These are phyloP conservation scores for Vigna mungo DNA, from an alignment of 306 rosid genomes.

Conservation along the genomic window DNA sequence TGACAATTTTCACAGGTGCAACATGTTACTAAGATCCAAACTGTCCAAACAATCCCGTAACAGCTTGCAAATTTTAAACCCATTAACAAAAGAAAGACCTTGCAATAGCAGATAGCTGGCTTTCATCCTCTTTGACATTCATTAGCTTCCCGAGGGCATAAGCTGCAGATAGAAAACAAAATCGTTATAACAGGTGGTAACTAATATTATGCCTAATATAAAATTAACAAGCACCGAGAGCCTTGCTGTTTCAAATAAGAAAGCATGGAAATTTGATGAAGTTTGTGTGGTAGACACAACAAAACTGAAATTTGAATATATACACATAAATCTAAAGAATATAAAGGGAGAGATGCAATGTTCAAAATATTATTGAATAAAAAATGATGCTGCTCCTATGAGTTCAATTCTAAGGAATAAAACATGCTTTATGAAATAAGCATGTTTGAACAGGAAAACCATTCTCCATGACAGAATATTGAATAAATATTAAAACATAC, in stretches of 20 bases:
- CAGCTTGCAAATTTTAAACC: slow-evolving; percentile 30
- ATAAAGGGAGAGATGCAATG: slow-evolving; percentile 15
- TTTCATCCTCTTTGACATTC: slow-evolving; percentile 91
- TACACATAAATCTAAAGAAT: background rate
- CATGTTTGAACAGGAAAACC: slow-evolving; percentile 2
- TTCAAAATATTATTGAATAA: slow-evolving; percentile 15
- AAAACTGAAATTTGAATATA: slow-evolving; percentile 12
- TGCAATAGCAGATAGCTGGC: slow-evolving; percentile 94
- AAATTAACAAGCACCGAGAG: slow-evolving; percentile 28
- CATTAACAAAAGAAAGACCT: slow-evolving; percentile 59
- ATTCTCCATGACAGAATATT: background rate
- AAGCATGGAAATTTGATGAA: slow-evolving; percentile 14
- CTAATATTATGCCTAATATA: slow-evolving; percentile 34
- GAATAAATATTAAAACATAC: background rate
- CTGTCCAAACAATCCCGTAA: slow-evolving; percentile 33
- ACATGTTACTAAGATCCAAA: slow-evolving; percentile 23
- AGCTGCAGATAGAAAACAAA: slow-evolving; percentile 58
- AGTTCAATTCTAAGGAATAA: slow-evolving; percentile 15
- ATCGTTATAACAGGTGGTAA: slow-evolving; percentile 16
- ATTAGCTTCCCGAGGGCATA: slow-evolving; percentile 90
- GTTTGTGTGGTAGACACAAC: slow-evolving; percentile 30
- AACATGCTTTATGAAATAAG: slow-evolving; percentile 23
- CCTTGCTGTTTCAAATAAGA: slow-evolving; percentile 32
- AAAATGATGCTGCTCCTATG: slow-evolving; percentile 13
- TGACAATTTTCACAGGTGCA: slow-evolving; percentile 29